Conservation (phyloP, 805 yeast species). For the Isabelozyma heimii region DNA sequence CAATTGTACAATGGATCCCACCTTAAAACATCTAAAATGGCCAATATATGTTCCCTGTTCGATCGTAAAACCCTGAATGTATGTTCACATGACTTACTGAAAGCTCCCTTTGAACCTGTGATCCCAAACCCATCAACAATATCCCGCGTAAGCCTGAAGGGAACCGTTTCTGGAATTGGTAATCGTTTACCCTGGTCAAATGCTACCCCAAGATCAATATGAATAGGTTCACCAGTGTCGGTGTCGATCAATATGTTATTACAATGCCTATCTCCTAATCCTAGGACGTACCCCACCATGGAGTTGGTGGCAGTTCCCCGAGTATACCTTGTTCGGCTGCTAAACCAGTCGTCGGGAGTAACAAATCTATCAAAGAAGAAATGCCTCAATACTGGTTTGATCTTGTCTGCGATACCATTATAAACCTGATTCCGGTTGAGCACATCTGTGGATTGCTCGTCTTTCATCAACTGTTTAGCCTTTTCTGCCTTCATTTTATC, state of each 20-base stretch:
- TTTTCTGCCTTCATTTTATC: conserved; percentile 49
- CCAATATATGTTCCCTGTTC: conserved; percentile 67
- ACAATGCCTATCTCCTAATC: conserved; percentile 94
- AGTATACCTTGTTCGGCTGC: conserved; percentile 59
- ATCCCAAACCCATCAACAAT: conserved; percentile 88
- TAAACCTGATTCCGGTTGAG: conserved; percentile 46
- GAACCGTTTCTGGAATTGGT: conserved; percentile 89
- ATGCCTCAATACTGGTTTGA: conserved; percentile 65
- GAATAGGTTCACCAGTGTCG: conserved; percentile 86
- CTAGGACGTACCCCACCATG: conserved; percentile 82
- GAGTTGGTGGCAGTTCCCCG: conserved; percentile 83
- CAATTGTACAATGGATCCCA: conserved; percentile 95
- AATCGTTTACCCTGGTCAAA: conserved; percentile 89
- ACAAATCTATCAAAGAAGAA: conserved; percentile 69
- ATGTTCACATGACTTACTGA: conserved; percentile 68
- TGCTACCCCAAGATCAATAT: conserved; percentile 94
- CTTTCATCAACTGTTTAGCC: conserved; percentile 66
- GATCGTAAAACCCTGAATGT: conserved; percentile 65
- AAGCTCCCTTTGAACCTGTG: conserved; percentile 78
- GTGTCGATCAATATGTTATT: conserved; percentile 84
- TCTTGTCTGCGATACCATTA: conserved; percentile 43
- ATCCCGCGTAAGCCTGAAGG: conserved; percentile 87
- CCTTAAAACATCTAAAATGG: conserved; percentile 78
- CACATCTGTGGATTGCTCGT: conserved; percentile 45
- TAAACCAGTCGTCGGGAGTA: conserved; percentile 74